These are phyloP conservation scores for Candida taoyuanica DNA, from an alignment of 805 yeast genomes.

Conservation along the genomic window DNA sequence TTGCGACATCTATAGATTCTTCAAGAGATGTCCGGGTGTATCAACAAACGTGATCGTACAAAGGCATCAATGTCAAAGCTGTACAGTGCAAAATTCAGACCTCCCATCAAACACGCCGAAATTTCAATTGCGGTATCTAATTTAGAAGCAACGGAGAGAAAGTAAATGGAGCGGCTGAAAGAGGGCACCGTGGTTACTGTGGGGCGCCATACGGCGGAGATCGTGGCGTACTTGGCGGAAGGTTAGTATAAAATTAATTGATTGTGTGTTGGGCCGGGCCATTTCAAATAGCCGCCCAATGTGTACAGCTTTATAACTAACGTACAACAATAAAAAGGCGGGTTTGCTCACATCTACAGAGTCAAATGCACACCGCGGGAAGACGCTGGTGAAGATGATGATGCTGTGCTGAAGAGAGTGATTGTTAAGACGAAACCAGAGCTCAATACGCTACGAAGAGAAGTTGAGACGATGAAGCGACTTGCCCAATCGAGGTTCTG, in stretches of 20 bases:
- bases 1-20: no score
- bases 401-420: conserved; percentile 71
- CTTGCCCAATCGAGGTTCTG: conserved; percentile 52
- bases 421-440: conserved; percentile 69
- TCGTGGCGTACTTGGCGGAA: conserved; percentile 55
- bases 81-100: no score
- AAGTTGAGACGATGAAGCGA: conserved; percentile 74
- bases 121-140: no score
- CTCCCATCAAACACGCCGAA: no score
- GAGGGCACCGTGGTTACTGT: conserved; percentile 56
- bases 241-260: conserved; percentile 36
- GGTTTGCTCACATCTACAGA: conserved; percentile 75
- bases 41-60: no score
- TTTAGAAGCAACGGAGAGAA: background rate
- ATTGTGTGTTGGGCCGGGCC: background rate
- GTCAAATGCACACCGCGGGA: conserved; percentile 51
- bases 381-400: conserved; percentile 38
- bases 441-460: conserved; percentile 58
- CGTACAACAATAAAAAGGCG: conserved; percentile 38
- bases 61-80: no score
- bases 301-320: background rate
- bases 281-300: background rate
- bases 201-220: conserved; percentile 54
- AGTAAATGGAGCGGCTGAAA: conserved; percentile 23
- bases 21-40: no score